Evolutionary conservation across 2,329 filamentous ascomycete genomes (phyloP).

Genomic region (Aureobasidium vineae): DNA sequence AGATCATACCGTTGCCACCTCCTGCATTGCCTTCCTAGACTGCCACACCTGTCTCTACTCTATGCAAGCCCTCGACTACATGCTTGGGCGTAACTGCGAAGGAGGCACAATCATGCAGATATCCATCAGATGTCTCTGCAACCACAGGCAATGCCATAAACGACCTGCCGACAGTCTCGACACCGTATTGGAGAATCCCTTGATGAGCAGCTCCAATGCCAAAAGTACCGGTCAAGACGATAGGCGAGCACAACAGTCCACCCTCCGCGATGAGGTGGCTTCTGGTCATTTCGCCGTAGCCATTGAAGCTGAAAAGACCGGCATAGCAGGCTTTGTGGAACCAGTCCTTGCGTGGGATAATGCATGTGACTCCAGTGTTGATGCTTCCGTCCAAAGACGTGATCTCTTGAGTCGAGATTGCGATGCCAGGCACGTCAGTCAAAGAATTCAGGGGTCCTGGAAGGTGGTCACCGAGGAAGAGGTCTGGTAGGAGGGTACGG

Average conservation of each 20-base stretch:
- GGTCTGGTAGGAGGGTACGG: background rate
- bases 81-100: constrained; percentile 5
- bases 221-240: constrained; percentile 9
- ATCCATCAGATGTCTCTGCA: constrained; percentile 17
- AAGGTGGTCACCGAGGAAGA: background rate
- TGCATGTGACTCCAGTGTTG: constrained; percentile 10
- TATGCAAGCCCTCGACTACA: background rate
- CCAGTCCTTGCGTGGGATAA: constrained; percentile 13
- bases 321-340: constrained; percentile 12
- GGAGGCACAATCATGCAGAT: constrained; percentile 7
- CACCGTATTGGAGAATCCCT: background rate
- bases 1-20: constrained; percentile 14
- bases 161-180: background rate
- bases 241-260: constrained; percentile 4
- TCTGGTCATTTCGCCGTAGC: constrained; percentile 8
- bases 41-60: background rate
- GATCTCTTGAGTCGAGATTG: background rate
- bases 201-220: constrained; percentile 12
- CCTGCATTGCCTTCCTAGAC: background rate
- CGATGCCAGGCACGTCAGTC: constrained; percentile 5
- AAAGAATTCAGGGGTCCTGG: constrained; percentile 2
- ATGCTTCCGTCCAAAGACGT: background rate
- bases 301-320: constrained; percentile 16
- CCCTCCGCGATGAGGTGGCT: background rate
- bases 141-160: constrained; percentile 16